Evolutionary conservation across 306 rosid genomes (phyloP), one percentile per base, ranked within the genome.

Genomic region (Sicyos baderoa): DNA sequence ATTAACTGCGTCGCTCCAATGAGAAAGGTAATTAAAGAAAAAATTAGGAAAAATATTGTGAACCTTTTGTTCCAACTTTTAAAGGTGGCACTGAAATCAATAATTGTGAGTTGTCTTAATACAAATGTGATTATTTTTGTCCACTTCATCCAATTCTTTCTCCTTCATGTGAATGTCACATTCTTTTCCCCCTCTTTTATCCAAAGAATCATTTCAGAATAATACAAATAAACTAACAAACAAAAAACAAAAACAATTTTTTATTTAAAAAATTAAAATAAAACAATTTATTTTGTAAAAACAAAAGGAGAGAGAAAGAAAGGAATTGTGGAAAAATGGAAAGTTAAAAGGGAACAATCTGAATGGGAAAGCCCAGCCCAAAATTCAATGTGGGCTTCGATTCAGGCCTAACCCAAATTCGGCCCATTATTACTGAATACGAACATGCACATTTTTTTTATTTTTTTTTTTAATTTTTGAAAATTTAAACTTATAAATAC

Each of bases 81-180:
- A n/a, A 23, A 60, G 67, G 15, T 15, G 16, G 14, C 23, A 16
- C 7, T 60, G 13, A 59, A 22, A 60, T 35, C 48, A 61, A 61
- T 61, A 49, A 61, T 35, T 61, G 22, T 61, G 5, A n/a, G 67
- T 35, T 60, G 68, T 61, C 68, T 61, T 35, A 16, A 60, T 60
- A 7, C 48, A 57, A 57, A 57, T 15, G 5, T 23, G 17, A 25
- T 35, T 60, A 1, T 32, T 9, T 60, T 35, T 60, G 47, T 60
- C 67, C 67, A 32, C 8, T 61, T 35, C 25, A 9, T 35, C 23
- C 25, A 8, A n/a, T 17, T 37, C 16, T 8, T 35, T 35, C 68
- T 35, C 49, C 50, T 59, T 35, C 68, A 35, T 61, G 68, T 61
- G 68, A 61, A 17, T 61, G 49, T 61, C 68, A n/a, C 48, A n/a